Conservation (phyloP, 2,329 filamentous ascomycete genomes). For the Magnaporthales sp. region DNA sequence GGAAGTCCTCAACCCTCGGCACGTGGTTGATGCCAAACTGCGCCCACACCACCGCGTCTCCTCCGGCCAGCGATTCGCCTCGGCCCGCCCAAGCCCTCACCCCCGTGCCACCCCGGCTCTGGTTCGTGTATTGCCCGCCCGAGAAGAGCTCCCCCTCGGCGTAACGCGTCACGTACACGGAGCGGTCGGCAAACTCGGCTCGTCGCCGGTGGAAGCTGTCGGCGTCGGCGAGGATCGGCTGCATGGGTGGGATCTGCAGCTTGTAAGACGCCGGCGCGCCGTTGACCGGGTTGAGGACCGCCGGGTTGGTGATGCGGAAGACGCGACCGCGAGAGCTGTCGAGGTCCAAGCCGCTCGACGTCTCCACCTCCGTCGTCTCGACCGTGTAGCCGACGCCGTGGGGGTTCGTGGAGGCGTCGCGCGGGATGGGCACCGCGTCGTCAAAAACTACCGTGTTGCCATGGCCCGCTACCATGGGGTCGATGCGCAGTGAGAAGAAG, state of each 20-base stretch:
- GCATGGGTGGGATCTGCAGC: conserved; percentile 35
- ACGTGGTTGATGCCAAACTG: conserved; percentile 50
- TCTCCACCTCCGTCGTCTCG: conserved; percentile 30
- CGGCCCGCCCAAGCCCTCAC: conserved; percentile 22
- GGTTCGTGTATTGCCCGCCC: conserved; percentile 33
- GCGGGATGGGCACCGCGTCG: conserved; percentile 31
- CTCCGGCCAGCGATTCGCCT: conserved; percentile 36
- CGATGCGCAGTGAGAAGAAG: conserved; percentile 56
- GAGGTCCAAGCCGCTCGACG: conserved; percentile 38
- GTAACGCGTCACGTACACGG: conserved; percentile 36
- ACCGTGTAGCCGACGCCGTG: conserved; percentile 39
- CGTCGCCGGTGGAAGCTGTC: conserved; percentile 28
- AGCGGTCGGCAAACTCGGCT: conserved; percentile 33
- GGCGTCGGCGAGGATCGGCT: conserved; percentile 30
- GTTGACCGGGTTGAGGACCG: conserved; percentile 30
- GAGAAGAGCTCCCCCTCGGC: conserved; percentile 33
- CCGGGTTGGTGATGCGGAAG: conserved; percentile 40
- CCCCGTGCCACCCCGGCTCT: conserved; percentile 30
- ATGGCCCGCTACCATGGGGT: conserved; percentile 54
- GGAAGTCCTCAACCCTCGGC: conserved; percentile 56
- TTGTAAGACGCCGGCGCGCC: conserved; percentile 36
- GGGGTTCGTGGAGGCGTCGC: conserved; percentile 32
- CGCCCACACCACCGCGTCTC: conserved; percentile 42
- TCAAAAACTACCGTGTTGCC: conserved; percentile 40
- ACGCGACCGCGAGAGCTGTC: conserved; percentile 37